Percentiles rank a stretch among this genome's conserved stretches.
These are phyloP conservation scores for Clitocybe nebularis DNA, from an alignment of 1,284 basidiomycete species.

Conservation along the genomic window DNA sequence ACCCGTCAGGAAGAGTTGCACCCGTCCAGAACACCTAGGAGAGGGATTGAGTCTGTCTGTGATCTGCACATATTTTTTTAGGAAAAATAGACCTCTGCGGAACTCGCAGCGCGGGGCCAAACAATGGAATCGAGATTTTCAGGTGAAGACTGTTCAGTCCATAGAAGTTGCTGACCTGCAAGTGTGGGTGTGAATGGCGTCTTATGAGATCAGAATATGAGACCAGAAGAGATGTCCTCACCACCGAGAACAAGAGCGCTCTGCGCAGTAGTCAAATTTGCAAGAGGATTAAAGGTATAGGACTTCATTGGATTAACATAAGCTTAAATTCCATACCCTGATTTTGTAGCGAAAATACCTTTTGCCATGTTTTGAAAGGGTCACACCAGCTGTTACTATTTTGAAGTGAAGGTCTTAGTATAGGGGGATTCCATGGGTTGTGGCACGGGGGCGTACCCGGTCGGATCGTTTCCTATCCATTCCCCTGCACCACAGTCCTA, in stretches of 20 bases:
- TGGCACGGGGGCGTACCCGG: conserved; percentile 23
- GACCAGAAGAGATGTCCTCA: conserved; percentile 22
- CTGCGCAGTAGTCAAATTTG: conserved; percentile 49
- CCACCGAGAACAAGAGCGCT: conserved; percentile 63
- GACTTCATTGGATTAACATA: no score
- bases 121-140: conserved; percentile 68
- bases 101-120: conserved; percentile 79
- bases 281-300: conserved; percentile 72
- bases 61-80: no score
- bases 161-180: conserved; percentile 64
- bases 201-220: neutral
- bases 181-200: neutral
- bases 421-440: neutral
- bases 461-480: conserved; percentile 65
- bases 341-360: conserved; percentile 43
- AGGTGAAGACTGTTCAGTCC: conserved; percentile 75
- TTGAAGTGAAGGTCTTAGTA: neutral
- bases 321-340: no score
- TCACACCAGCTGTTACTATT: conserved; percentile 56
- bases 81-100: conserved; percentile 52
- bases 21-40: conserved; percentile 71
- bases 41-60: neutral
- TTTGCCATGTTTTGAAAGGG: conserved; percentile 77
- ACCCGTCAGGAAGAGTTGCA: conserved; percentile 39
- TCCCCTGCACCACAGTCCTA: conserved; percentile 78